phyloP scores from a whole-genome alignment of 2,329 filamentous ascomycete genomes.

The Cyanodermella asteris region DNA sequence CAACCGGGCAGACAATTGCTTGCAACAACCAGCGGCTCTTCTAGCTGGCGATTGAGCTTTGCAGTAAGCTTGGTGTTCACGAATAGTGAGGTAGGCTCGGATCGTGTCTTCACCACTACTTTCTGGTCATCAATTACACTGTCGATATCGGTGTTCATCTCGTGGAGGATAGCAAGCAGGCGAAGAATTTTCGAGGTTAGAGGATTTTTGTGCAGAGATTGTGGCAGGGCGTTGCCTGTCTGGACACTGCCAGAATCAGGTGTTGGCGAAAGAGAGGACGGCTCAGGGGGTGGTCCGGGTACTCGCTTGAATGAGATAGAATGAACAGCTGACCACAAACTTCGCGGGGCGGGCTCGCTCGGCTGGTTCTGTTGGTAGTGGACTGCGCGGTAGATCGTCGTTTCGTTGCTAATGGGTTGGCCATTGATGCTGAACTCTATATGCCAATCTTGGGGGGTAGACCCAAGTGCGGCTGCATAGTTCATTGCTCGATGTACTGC shows the following conservation, averaged over 20 bases:
- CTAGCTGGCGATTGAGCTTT: slow-evolving; percentile 87
- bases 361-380: slow-evolving; percentile 43
- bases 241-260: slow-evolving; percentile 19
- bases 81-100: slow-evolving; percentile 76
- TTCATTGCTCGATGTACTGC: slow-evolving; percentile 40
- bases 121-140: slow-evolving; percentile 69
- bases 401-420: slow-evolving; percentile 70
- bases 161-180: slow-evolving; percentile 73
- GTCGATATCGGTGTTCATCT: slow-evolving; percentile 79
- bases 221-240: slow-evolving; percentile 42
- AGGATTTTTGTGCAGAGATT: slow-evolving; percentile 62
- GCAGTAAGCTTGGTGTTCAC: slow-evolving; percentile 97
- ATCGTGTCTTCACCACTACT: slow-evolving; percentile 45
- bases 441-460: slow-evolving; percentile 81
- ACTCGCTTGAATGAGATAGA: slow-evolving; percentile 82
- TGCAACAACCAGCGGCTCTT: slow-evolving; percentile 89
- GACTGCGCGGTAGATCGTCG: slow-evolving; percentile 86
- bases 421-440: slow-evolving; percentile 82
- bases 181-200: slow-evolving; percentile 72
- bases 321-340: slow-evolving; percentile 77
- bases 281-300: slow-evolving; percentile 54
- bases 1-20: slow-evolving; percentile 90
- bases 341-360: slow-evolving; percentile 48
- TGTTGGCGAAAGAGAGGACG: slow-evolving; percentile 29
- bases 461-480: slow-evolving; percentile 65